A percentile compares a stretch with the other conserved stretches of the same genome.
These are phyloP conservation scores for Elaeis guineensis DNA, from an alignment of 176 grass and related monocot genomes.

Conservation along the genomic window DNA sequence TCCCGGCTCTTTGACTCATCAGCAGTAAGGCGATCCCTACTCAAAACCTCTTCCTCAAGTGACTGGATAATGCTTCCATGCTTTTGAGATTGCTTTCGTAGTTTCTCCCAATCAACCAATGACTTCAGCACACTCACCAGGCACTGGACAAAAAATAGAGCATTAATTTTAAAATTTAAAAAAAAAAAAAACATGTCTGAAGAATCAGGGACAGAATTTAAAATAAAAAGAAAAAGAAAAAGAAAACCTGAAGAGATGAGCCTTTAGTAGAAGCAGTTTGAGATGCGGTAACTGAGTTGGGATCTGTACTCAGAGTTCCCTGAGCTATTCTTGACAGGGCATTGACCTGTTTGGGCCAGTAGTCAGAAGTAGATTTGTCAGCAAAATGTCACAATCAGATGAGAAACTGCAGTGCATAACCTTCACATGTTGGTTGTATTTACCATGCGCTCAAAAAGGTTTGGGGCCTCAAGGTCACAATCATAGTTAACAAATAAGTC, in stretches of 20 bases:
- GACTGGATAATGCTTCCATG: constrained; percentile 40
- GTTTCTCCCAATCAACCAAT: constrained; percentile 96
- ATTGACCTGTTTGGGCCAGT: constrained; percentile 56
- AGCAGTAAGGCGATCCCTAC: constrained; percentile 32
- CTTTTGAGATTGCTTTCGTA: constrained; percentile 53
- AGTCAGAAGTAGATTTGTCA: background rate
- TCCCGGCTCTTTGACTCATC: constrained; percentile 66
- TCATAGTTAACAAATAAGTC: constrained; percentile 99
- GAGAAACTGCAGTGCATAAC: constrained; percentile 1
- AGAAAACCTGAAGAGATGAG: constrained; percentile 88
- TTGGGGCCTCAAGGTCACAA: constrained; percentile 96
- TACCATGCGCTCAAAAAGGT: constrained; percentile 92
- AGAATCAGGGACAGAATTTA: background rate
- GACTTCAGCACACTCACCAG: constrained; percentile 96
- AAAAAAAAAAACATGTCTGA: background rate
- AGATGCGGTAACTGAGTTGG: constrained; percentile 44
- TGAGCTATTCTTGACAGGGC: constrained; percentile 86
- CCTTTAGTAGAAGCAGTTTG: constrained; percentile 84
- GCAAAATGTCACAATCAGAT: constrained; percentile 16
- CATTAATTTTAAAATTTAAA: constrained; percentile 3
- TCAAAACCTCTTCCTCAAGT: constrained; percentile 45
- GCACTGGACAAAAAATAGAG: constrained; percentile 34
- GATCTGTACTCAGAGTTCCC: constrained; percentile 71
- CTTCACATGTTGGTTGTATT: constrained; percentile 9
- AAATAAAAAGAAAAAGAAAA: constrained; percentile 29